Conservation (phyloP, 1,139 yeast species). For the Yamadazyma songkhlaensis region DNA sequence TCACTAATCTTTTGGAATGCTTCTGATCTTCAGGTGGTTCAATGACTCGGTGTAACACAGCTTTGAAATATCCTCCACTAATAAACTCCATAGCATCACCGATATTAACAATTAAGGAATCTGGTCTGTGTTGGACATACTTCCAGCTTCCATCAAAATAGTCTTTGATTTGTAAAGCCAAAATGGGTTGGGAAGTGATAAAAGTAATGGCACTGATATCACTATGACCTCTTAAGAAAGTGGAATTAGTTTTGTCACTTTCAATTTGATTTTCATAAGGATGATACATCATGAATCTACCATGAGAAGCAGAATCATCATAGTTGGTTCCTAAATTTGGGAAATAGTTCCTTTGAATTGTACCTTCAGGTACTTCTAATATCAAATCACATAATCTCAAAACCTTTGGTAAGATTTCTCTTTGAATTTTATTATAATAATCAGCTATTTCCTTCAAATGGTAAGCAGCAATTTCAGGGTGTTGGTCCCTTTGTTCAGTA, state of each 20-base stretch:
- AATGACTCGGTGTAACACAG: conserved; percentile 45
- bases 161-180: conserved; percentile 49
- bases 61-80: conserved; percentile 49
- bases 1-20: conserved; percentile 33
- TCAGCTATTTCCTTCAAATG: conserved; percentile 34
- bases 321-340: conserved; percentile 24
- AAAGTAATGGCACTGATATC: conserved; percentile 49
- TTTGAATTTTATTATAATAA: conserved; percentile 34
- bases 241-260: conserved; percentile 25
- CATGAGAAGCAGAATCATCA: conserved; percentile 33
- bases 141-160: conserved; percentile 46
- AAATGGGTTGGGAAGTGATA: conserved; percentile 47
- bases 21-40: conserved; percentile 46
- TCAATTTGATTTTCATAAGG: conserved; percentile 23
- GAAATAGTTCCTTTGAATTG: conserved; percentile 30
- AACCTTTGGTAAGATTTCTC: conserved; percentile 30
- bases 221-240: conserved; percentile 51
- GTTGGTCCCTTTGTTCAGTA: conserved; percentile 18
- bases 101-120: conserved; percentile 45
- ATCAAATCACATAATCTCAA: conserved; percentile 38
- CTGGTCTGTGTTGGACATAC: conserved; percentile 44
- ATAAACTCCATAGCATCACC: conserved; percentile 50
- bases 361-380: conserved; percentile 42
- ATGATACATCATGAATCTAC: conserved; percentile 40
- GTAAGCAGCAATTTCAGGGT: conserved; percentile 35